Percentiles rank a stretch among this genome's conserved stretches.
These are phyloP conservation scores for Colletotrichum australisinense DNA, from an alignment of 2,329 filamentous ascomycete species.

Conservation along the genomic window DNA sequence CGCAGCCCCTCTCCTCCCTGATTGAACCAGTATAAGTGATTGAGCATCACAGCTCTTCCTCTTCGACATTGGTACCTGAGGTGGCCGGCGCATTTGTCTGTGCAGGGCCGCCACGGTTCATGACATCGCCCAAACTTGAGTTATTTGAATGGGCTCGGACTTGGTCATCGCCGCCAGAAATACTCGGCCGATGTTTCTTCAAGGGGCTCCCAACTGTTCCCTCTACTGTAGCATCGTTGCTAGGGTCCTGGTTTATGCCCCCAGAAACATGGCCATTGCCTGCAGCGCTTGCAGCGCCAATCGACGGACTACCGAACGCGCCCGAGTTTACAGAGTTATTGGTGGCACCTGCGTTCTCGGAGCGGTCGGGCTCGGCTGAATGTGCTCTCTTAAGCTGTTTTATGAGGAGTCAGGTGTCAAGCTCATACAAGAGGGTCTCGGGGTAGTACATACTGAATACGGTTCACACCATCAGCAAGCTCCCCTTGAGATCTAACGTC, in stretches of 20 bases:
- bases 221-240: conserved; percentile 4
- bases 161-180: conserved; percentile 16
- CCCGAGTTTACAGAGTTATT: background rate
- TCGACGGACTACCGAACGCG: background rate
- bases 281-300: background rate
- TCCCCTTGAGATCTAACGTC: conserved; percentile 80
- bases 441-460: conserved; percentile 73
- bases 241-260: background rate
- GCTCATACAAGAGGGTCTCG: background rate
- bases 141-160: background rate
- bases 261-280: background rate
- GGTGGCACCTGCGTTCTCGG: background rate
- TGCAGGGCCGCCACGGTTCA: background rate
- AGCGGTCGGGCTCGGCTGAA: conserved; percentile 74
- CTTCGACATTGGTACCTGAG: conserved; percentile 11
- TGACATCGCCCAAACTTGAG: background rate
- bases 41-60: conserved; percentile 29
- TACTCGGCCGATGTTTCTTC: conserved; percentile 36
- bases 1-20: background rate
- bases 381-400: conserved; percentile 82
- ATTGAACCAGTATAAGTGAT: background rate
- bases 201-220: conserved; percentile 34
- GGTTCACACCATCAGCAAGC: conserved; percentile 82
- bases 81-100: background rate
- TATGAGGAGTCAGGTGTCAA: background rate